These are phyloP conservation scores for Hymenoscyphus fraxineus DNA, from an alignment of 2,329 filamentous ascomycete genomes.

Conservation along the genomic window DNA sequence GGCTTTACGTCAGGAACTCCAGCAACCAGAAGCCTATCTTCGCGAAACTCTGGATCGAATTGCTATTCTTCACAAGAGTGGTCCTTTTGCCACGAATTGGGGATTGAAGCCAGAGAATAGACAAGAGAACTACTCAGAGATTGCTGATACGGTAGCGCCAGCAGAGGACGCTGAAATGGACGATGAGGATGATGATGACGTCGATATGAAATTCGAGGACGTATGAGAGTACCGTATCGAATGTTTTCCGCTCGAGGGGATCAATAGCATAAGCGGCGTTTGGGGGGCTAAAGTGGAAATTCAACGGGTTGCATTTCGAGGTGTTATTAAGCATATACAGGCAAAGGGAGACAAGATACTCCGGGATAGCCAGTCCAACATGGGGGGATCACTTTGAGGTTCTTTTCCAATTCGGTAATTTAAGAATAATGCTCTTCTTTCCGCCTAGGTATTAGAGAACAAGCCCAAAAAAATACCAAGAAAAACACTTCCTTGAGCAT, in stretches of 20 bases:
- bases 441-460: background rate
- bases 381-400: background rate
- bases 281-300: background rate
- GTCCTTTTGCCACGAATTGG: constrained; percentile 82
- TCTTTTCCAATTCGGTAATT: background rate
- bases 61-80: constrained; percentile 76
- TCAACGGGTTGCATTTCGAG: constrained; percentile 12
- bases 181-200: constrained; percentile 55
- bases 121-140: constrained; percentile 48
- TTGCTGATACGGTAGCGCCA: constrained; percentile 49
- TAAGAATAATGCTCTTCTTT: background rate
- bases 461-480: background rate
- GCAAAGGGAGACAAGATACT: background rate
- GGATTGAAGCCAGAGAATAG: constrained; percentile 70
- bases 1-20: constrained; percentile 69
- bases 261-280: constrained; percentile 10
- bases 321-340: constrained; percentile 13
- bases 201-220: constrained; percentile 75
- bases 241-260: background rate
- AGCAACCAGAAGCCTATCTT: constrained; percentile 91
- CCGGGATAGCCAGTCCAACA: background rate
- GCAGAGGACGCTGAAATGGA: constrained; percentile 41
- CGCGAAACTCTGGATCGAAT: constrained; percentile 80
- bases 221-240: constrained; percentile 39
- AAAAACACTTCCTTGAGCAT: background rate